Evolutionary conservation across 139 green algal species (phyloP).

Genomic region (Picochlorum sp.): DNA sequence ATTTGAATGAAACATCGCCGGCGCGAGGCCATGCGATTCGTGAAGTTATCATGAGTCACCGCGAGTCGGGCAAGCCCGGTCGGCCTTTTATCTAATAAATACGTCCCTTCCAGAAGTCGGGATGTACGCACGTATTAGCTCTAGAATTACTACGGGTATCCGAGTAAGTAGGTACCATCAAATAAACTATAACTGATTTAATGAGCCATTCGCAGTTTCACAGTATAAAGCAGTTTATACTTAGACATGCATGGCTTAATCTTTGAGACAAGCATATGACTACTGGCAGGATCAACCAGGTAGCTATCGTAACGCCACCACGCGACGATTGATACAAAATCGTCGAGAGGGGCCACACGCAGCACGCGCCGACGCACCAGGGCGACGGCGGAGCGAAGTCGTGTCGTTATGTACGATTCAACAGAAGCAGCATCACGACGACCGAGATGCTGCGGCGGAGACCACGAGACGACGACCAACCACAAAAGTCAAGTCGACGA

Average conservation of each 20-base stretch:
- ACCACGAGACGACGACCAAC: background rate
- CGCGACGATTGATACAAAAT: background rate
- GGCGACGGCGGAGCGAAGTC: background rate
- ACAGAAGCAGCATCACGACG: background rate
- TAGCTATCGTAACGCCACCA: constrained; percentile 41
- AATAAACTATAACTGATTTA: constrained; percentile 99
- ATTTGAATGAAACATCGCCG: constrained; percentile 90
- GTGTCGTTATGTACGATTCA: background rate
- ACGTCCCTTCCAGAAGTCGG: constrained; percentile 82
- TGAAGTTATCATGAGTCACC: constrained; percentile 91
- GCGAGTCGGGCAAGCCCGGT: constrained; percentile 19
- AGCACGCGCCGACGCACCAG: background rate
- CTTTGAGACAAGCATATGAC: constrained; percentile 98
- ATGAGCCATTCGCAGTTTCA: constrained; percentile 99
- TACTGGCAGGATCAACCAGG: constrained; percentile 96
- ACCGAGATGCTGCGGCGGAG: background rate
- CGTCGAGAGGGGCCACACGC: constrained; percentile 6
- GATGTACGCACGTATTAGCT: constrained; percentile 89
- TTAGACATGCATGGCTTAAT: constrained; percentile 99
- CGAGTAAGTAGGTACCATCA: constrained; percentile 89
- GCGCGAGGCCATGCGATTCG: constrained; percentile 77
- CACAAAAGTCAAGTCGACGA: background rate
- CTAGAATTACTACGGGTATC: constrained; percentile 83
- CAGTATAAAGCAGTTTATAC: constrained; percentile 99
- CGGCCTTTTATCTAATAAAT: constrained; percentile 89